Base-by-base conservation (phyloP, 192 early-diverging fungal genomes). In the Coemansia furcata region DNA sequence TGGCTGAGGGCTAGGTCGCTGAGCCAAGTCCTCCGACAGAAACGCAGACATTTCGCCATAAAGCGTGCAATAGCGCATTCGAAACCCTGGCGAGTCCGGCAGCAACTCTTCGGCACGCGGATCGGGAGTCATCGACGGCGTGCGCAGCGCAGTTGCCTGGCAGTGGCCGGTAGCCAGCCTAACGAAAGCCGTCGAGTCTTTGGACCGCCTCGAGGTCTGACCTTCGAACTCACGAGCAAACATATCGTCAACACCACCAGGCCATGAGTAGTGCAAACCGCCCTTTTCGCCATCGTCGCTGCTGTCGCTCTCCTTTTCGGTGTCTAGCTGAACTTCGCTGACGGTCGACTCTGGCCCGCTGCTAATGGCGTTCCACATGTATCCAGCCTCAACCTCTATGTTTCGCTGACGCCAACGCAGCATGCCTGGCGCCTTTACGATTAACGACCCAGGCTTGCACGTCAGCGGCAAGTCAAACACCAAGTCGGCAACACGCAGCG, bases 41-140 rank as follows among this genome's bases (percentile, higher is more conserved):
- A 82, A 82, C 9, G 80, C 80, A 4, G 75, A 82, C 80, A 82
- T 82, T 12, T 82, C 80, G n/a, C 75, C 75, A 17, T 71, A 71
- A 17, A 82, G 29, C 26, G 72, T 77, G 29, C 71, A 71, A 30
- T 63, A 58, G n/a, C 72, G 67, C 50, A 82, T 43, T 8, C 70
- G 63, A 6, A 82, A 70, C 12, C 80, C 80, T 4, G 75, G 65
- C 11, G 72, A 55, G 11, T 71, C 58, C 0, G 71, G 43, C 8
- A 60, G 46, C 21, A 73, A 66, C 63, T 82, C 80, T 19, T 82
- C 74, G 30, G 80, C 72, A 8, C 80, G 68, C n/a, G 65, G 57
- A 32, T 82, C 80, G 4, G 80, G 65, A 4, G 80, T 82, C 80
- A 82, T 77, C 12, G 80, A 77, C 15, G 80, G 66, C 30, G 71